Percentiles rank a stretch among this genome's conserved stretches.
phyloP scores from a whole-genome alignment of 257 asterid genomes.

The Solanum chilense region DNA sequence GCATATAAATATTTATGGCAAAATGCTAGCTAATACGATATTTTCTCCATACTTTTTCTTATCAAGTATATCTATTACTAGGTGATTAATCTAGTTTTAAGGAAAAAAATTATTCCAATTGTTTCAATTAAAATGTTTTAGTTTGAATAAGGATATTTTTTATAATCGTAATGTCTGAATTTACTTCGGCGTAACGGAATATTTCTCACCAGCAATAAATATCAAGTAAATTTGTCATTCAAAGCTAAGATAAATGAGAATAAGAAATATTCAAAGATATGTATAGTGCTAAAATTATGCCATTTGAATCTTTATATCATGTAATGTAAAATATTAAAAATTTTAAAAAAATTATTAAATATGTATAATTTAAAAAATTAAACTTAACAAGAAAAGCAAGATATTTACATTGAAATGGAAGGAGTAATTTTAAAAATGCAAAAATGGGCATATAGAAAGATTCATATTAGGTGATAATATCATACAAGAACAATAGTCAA shows the following conservation, averaged over 20 bases:
- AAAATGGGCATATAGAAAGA: background rate
- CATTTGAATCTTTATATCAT: background rate
- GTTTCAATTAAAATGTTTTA: too few species aligned
- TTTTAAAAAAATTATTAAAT: background rate
- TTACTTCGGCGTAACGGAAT: accelerated
- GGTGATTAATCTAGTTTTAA: background rate
- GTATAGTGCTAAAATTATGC: background rate
- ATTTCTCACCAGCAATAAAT: background rate
- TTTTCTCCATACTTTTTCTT: background rate
- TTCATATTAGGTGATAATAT: background rate
- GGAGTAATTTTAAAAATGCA: background rate
- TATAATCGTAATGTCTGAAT: too few species aligned
- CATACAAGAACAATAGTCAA: background rate
- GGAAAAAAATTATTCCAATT: too few species aligned
- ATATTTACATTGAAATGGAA: background rate
- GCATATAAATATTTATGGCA: background rate
- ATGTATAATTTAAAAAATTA: background rate
- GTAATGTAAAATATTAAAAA: background rate
- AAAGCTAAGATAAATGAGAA: background rate
- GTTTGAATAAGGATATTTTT: too few species aligned
- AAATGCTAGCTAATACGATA: background rate
- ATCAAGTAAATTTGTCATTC: background rate
- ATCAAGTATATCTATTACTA: background rate
- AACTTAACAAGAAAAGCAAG: background rate
- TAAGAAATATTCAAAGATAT: background rate